phyloP scores from a whole-genome alignment of 2,329 filamentous ascomycete genomes.

The Diaporthe eres region DNA sequence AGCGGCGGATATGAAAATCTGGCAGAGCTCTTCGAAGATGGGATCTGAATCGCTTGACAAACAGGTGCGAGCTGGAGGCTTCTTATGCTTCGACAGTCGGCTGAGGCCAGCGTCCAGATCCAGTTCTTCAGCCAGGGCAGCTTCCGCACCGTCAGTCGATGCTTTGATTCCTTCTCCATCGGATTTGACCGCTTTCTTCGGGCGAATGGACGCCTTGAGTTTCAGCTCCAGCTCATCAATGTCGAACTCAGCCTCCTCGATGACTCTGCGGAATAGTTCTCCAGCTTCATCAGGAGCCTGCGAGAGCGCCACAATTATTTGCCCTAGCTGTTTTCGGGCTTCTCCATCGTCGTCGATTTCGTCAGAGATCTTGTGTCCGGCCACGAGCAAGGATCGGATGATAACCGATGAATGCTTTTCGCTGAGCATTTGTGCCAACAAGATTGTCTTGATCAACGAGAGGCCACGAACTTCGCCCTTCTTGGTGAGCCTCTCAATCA shows the following conservation, averaged over 20 bases:
- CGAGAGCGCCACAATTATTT: constrained; percentile 76
- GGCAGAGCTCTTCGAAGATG: constrained; percentile 71
- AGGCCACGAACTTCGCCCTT: constrained; percentile 71
- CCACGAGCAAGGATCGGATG: constrained; percentile 75
- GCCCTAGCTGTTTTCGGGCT: constrained; percentile 74
- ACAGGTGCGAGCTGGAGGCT: constrained; percentile 59
- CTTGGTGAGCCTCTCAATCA: constrained; percentile 73
- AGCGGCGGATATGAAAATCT: constrained; percentile 69
- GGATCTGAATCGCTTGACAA: constrained; percentile 64
- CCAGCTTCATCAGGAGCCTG: constrained; percentile 71
- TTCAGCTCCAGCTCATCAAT: constrained; percentile 82
- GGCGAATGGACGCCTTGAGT: constrained; percentile 78
- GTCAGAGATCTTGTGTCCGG: constrained; percentile 70
- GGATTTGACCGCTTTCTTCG: constrained; percentile 56
- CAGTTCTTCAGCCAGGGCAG: constrained; percentile 49
- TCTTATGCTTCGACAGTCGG: constrained; percentile 52
- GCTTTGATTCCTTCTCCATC: constrained; percentile 62
- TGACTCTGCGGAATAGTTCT: constrained; percentile 75
- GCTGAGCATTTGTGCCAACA: constrained; percentile 72
- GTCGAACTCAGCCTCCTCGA: constrained; percentile 78
- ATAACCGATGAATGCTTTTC: constrained; percentile 75
- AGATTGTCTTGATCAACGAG: constrained; percentile 71
- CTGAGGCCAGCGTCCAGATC: constrained; percentile 58
- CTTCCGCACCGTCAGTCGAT: constrained; percentile 57
- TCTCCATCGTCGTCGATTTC: constrained; percentile 67